Percentiles rank a stretch among this genome's conserved stretches.
Conservation (phyloP, 495 filamentous ascomycete species). For the Elasticomyces elasticus region DNA sequence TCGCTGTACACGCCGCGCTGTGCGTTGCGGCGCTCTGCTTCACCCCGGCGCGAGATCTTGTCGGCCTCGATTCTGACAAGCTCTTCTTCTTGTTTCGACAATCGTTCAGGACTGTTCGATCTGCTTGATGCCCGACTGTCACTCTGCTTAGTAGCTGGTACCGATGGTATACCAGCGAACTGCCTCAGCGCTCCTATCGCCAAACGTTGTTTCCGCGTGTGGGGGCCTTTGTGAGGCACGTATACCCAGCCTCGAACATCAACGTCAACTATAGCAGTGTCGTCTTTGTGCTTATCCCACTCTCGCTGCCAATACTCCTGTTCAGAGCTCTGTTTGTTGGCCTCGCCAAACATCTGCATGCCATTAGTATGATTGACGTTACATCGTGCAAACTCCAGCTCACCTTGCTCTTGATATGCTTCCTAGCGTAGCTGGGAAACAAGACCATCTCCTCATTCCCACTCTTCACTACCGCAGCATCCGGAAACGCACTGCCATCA, state of each 20-base stretch:
- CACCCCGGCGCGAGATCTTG: conserved; percentile 59
- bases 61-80: conserved; percentile 61
- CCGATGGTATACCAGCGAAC: conserved; percentile 73
- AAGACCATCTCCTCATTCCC: conserved; percentile 87
- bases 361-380: neutral
- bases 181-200: conserved; percentile 73
- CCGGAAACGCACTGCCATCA: conserved; percentile 61
- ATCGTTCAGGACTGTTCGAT: conserved; percentile 24
- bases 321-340: conserved; percentile 1
- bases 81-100: conserved; percentile 45
- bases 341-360: neutral
- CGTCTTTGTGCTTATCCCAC: conserved; percentile 62
- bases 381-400: conserved; percentile 8
- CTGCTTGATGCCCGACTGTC: conserved; percentile 30
- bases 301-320: conserved; percentile 55
- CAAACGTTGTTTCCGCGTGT: conserved; percentile 77
- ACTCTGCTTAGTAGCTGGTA: conserved; percentile 31
- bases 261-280: conserved; percentile 77
- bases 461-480: conserved; percentile 64
- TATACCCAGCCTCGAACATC: conserved; percentile 95
- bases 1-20: conserved; percentile 53
- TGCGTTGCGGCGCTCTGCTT: conserved; percentile 60
- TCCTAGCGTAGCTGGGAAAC: conserved; percentile 82
- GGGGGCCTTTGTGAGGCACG: conserved; percentile 70
- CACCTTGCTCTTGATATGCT: conserved; percentile 44